Evolutionary conservation across 257 asterid species (phyloP).

Genomic region (Handroanthus guayacan): DNA sequence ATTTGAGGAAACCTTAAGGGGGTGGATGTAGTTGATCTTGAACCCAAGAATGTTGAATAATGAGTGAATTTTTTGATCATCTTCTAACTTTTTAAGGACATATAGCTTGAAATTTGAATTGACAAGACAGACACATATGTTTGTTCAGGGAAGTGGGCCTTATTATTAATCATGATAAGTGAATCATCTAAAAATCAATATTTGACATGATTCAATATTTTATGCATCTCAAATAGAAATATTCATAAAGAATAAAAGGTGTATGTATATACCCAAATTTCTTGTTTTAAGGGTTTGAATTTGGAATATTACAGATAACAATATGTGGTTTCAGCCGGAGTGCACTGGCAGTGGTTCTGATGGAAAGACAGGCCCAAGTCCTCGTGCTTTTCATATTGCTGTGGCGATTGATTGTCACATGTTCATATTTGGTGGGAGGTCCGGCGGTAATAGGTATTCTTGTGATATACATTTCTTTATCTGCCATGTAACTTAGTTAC

Average conservation of each 20-base stretch:
- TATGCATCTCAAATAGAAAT: neutral
- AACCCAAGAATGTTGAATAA: neutral
- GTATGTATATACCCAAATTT: neutral
- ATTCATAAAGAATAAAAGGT: neutral
- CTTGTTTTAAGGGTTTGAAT: slow-evolving; percentile 26
- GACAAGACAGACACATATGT: neutral
- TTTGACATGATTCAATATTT: slow-evolving; percentile 7
- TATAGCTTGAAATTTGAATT: neutral
- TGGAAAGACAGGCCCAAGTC: slow-evolving; percentile 77
- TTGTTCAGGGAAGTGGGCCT: slow-evolving; percentile 23
- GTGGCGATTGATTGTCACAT: slow-evolving; percentile 91
- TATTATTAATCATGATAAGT: slow-evolving; percentile 17
- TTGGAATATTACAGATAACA: slow-evolving; percentile 69
- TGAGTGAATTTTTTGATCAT: neutral
- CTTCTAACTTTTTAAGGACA: neutral
- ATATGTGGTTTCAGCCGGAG: slow-evolving; percentile 89
- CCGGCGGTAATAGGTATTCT: slow-evolving; percentile 79
- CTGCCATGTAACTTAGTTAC: slow-evolving; percentile 24
- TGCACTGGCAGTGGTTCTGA: slow-evolving; percentile 86
- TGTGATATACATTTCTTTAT: slow-evolving; percentile 15
- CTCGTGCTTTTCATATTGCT: slow-evolving; percentile 92
- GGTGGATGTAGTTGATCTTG: neutral
- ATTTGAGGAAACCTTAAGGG: neutral
- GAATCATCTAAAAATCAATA: slow-evolving; percentile 20
- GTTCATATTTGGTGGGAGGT: slow-evolving; percentile 97